Percentiles rank a stretch among this genome's conserved stretches.
Conservation (phyloP, 495 filamentous ascomycete species). For the Chlorociboria aeruginascens region DNA sequence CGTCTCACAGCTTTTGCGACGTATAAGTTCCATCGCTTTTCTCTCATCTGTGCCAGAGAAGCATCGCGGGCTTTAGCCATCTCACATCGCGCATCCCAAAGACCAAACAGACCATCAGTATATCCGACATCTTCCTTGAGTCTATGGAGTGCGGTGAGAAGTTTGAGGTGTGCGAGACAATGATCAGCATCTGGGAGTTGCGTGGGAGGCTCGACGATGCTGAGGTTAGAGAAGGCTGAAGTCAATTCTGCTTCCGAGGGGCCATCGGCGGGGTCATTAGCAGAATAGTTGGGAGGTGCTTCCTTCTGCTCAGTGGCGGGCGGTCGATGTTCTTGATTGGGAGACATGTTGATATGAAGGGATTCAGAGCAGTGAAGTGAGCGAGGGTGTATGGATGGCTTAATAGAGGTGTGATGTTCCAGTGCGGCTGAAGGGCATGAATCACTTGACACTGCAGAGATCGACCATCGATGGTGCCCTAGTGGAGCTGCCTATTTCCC, state of each 20-base stretch:
- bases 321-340: too few species aligned
- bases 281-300: slow-evolving; percentile 18
- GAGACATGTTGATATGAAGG: too few species aligned
- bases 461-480: too few species aligned
- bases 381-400: too few species aligned
- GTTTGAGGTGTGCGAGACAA: slow-evolving; percentile 66
- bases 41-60: slow-evolving; percentile 41
- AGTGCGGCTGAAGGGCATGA: too few species aligned
- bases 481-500: too few species aligned
- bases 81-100: slow-evolving; percentile 37
- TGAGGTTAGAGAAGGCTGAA: slow-evolving; percentile 30
- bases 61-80: slow-evolving; percentile 14
- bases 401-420: too few species aligned
- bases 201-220: slow-evolving; percentile 16
- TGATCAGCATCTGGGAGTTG: slow-evolving; percentile 25
- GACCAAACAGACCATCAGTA: slow-evolving; percentile 51
- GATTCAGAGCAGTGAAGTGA: too few species aligned
- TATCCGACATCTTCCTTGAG: slow-evolving; percentile 55
- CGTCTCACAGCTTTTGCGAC: slow-evolving; percentile 61
- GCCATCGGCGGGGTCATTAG: neutral
- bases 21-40: slow-evolving; percentile 76
- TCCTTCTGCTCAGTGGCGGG: slow-evolving; percentile 5
- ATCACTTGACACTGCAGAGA: too few species aligned
- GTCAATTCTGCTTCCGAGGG: slow-evolving; percentile 19
- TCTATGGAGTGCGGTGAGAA: slow-evolving; percentile 56